These are phyloP conservation scores for Diatrype stigma DNA, from an alignment of 2,329 filamentous ascomycete species.

Conservation along the genomic window DNA sequence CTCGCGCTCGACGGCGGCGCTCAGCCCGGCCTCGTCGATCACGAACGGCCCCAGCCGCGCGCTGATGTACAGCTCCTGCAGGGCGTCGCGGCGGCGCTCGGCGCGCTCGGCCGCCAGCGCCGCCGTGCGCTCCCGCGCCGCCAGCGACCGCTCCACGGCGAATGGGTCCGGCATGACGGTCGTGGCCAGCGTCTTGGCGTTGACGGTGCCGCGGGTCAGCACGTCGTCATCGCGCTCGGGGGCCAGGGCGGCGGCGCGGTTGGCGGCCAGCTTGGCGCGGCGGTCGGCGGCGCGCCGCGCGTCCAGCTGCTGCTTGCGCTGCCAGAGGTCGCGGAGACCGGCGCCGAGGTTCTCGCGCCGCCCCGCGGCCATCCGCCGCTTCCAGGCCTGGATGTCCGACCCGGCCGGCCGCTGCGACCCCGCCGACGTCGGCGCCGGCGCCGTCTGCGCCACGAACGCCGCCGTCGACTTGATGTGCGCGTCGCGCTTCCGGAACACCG, in stretches of 20 bases:
- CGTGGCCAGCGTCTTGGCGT: conserved; percentile 47
- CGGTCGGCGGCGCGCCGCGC: conserved; percentile 33
- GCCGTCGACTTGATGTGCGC: conserved; percentile 57
- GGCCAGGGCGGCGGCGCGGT: conserved; percentile 49
- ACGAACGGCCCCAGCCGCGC: conserved; percentile 72
- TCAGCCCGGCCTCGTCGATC: conserved; percentile 72
- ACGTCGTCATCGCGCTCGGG: conserved; percentile 72
- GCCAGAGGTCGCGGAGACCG: conserved; percentile 66
- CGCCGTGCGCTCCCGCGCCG: conserved; percentile 35
- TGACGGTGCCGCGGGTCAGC: conserved; percentile 66
- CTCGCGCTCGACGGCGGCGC: conserved; percentile 66
- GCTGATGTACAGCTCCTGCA: conserved; percentile 88
- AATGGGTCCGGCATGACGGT: conserved; percentile 57
- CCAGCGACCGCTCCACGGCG: conserved; percentile 52
- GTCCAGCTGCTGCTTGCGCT: conserved; percentile 53
- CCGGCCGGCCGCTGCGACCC: conserved; percentile 30
- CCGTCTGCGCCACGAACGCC: conserved; percentile 58
- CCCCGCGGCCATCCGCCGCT: conserved; percentile 65
- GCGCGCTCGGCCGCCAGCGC: conserved; percentile 47
- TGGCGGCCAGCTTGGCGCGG: conserved; percentile 40
- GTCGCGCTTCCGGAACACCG: conserved; percentile 63
- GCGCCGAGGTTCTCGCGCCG: conserved; percentile 69
- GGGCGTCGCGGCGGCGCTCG: conserved; percentile 60
- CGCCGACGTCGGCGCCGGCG: conserved; percentile 47
- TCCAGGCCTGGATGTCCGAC: conserved; percentile 53